Evolutionary conservation across 805 yeast species (phyloP).

Genomic region (Wickerhamiella kazuoi): DNA sequence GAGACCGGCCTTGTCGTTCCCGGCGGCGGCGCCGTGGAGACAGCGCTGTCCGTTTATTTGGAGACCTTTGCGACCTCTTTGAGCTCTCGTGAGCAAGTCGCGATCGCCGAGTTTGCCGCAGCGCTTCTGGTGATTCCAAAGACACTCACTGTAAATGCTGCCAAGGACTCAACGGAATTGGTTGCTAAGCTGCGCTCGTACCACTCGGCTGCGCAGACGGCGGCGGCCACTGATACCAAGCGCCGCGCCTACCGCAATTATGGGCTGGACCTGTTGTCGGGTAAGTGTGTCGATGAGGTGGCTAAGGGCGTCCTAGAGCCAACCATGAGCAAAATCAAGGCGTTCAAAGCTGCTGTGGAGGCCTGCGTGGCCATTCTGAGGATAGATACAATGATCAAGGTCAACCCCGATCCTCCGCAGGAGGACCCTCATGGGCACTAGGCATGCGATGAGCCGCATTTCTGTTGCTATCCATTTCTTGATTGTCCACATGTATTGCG

Average conservation of each 20-base stretch:
- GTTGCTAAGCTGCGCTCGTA: conserved; percentile 91
- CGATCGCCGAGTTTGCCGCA: conserved; percentile 91
- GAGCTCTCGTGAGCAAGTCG: conserved; percentile 93
- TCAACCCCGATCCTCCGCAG: conserved; percentile 68
- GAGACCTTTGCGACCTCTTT: conserved; percentile 97
- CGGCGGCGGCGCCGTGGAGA: conserved; percentile 99
- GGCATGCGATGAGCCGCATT: no score
- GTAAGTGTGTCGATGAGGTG: conserved; percentile 77
- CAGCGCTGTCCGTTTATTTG: conserved; percentile 83
- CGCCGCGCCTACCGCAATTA: conserved; percentile 74
- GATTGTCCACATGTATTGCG: no score
- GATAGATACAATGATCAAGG: conserved; percentile 95
- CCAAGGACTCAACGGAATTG: conserved; percentile 87
- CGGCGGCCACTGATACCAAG: conserved; percentile 66
- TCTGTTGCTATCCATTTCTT: no score
- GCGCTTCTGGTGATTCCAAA: conserved; percentile 86
- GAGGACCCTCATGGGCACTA: conserved; percentile 87
- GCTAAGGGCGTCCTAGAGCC: conserved; percentile 88
- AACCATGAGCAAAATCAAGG: conserved; percentile 76
- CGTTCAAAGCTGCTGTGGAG: conserved; percentile 88
- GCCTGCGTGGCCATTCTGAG: conserved; percentile 95
- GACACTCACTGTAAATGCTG: conserved; percentile 93
- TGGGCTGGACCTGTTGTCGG: conserved; percentile 81
- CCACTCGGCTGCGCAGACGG: conserved; percentile 86
- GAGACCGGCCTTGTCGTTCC: conserved; percentile 93